phyloP scores from a whole-genome alignment of 805 yeast species.

The Saccharomycopsis guyanensis region DNA sequence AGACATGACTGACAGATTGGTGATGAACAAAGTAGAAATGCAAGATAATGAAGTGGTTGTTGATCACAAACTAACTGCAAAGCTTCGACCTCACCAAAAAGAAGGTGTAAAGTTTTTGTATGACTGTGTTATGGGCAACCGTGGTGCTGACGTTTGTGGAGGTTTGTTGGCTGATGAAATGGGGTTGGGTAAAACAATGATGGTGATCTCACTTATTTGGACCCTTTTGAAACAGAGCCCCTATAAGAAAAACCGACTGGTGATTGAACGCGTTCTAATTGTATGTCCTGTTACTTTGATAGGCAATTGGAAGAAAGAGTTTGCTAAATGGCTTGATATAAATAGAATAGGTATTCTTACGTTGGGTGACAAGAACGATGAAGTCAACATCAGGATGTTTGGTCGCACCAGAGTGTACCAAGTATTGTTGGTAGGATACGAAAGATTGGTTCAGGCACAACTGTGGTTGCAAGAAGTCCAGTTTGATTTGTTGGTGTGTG shows the following conservation, averaged over 20 bases:
- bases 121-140: constrained; percentile 71
- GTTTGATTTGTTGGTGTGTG: constrained; percentile 76
- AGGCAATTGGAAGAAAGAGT: constrained; percentile 82
- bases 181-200: constrained; percentile 91
- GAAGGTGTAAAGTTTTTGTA: constrained; percentile 80
- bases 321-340: constrained; percentile 77
- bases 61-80: constrained; percentile 47
- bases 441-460: constrained; percentile 53
- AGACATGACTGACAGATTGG: constrained; percentile 5
- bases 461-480: constrained; percentile 40
- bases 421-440: constrained; percentile 82
- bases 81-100: constrained; percentile 75
- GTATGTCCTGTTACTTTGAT: constrained; percentile 91
- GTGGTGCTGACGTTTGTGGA: constrained; percentile 39
- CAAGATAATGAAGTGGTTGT: constrained; percentile 35
- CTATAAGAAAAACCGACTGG: constrained; percentile 17
- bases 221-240: constrained; percentile 69
- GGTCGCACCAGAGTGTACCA: constrained; percentile 67
- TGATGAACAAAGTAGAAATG: constrained; percentile 18
- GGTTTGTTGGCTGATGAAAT: constrained; percentile 92
- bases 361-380: constrained; percentile 47
- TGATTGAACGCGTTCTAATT: constrained; percentile 50
- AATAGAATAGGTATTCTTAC: constrained; percentile 62
- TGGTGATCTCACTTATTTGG: constrained; percentile 79
- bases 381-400: constrained; percentile 49